phyloP scores from a whole-genome alignment of 169 alveolate genomes.

The Plasmodium inui region DNA sequence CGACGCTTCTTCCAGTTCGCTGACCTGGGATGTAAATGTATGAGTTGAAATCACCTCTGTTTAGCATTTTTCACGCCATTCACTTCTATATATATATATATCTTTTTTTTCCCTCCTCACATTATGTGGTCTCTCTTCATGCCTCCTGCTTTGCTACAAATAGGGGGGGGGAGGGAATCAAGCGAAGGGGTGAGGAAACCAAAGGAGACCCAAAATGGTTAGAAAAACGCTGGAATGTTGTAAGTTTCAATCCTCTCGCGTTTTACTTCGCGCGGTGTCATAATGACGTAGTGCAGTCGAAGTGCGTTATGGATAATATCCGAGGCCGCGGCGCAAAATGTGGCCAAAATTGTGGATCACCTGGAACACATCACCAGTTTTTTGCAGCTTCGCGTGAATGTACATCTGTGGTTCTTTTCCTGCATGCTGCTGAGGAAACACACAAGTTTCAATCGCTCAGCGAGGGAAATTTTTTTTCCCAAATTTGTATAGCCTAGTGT shows the following conservation, averaged over 20 bases:
- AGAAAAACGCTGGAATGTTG: not conserved
- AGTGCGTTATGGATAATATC: not conserved
- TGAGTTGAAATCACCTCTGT: not conserved
- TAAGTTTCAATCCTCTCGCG: not conserved
- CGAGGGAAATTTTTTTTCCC: not conserved
- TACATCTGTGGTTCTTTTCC: not conserved
- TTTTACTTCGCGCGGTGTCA: not conserved
- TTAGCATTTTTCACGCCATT: not conserved
- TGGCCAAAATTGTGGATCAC: constrained; percentile 5
- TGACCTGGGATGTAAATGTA: constrained; percentile 7
- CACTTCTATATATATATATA: not conserved
- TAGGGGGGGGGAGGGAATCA: not conserved
- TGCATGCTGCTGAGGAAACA: not conserved
- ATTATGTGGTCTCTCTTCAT: not conserved
- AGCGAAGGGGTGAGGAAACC: not conserved
- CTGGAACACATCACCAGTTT: constrained; percentile 32
- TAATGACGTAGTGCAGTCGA: not conserved
- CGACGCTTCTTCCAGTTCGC: not conserved
- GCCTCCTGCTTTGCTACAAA: not conserved
- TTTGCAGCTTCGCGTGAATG: not conserved
- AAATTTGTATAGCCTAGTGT: not conserved
- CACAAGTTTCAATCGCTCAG: not conserved
- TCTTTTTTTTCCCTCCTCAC: not conserved
- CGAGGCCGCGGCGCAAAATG: not conserved
- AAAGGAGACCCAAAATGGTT: not conserved